phyloP scores from a whole-genome alignment of 2,329 filamentous ascomycete species.

The Neonectria ditissima region DNA sequence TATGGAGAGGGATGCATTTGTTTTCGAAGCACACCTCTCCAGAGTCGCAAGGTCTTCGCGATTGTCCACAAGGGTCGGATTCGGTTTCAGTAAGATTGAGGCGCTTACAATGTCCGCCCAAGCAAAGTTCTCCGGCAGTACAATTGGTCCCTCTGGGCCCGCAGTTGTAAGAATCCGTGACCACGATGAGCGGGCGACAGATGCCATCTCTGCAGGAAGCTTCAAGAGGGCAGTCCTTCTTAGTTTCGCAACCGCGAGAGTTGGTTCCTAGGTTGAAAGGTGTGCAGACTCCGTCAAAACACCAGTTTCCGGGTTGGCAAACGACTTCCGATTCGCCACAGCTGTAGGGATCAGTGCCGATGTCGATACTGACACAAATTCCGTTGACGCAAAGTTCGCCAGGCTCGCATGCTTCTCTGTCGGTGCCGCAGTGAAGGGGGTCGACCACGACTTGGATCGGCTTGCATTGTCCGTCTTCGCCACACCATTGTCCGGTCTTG shows the following conservation, averaged over 20 bases:
- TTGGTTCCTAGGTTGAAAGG: constrained; percentile 26
- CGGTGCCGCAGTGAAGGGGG: constrained; percentile 22
- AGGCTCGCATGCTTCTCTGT: constrained; percentile 13
- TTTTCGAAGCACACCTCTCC: constrained; percentile 24
- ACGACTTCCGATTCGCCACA: constrained; percentile 15
- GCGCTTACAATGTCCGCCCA: constrained; percentile 21
- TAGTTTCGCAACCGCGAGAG: constrained; percentile 13
- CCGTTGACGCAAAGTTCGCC: constrained; percentile 30
- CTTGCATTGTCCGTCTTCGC: constrained; percentile 22
- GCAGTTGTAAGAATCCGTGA: constrained; percentile 27
- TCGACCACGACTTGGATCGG: constrained; percentile 29
- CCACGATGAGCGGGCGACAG: constrained; percentile 23
- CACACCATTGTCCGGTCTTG: constrained; percentile 28
- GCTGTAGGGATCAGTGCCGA: constrained; percentile 22
- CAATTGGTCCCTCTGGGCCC: constrained; percentile 18
- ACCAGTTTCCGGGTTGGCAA: constrained; percentile 30
- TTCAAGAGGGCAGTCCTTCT: constrained; percentile 18
- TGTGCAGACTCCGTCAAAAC: constrained; percentile 25
- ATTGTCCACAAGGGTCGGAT: constrained; percentile 16
- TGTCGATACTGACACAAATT: constrained; percentile 27
- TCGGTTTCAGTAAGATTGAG: constrained; percentile 22
- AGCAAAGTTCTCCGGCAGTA: constrained; percentile 23
- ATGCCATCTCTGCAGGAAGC: constrained; percentile 20
- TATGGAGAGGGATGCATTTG: constrained; percentile 21
- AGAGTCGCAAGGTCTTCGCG: constrained; percentile 21